A percentile compares a stretch with the other conserved stretches of the same genome.
These are phyloP conservation scores for Helotiales sp. DNA, from an alignment of 2,329 filamentous ascomycete genomes.

Conservation along the genomic window DNA sequence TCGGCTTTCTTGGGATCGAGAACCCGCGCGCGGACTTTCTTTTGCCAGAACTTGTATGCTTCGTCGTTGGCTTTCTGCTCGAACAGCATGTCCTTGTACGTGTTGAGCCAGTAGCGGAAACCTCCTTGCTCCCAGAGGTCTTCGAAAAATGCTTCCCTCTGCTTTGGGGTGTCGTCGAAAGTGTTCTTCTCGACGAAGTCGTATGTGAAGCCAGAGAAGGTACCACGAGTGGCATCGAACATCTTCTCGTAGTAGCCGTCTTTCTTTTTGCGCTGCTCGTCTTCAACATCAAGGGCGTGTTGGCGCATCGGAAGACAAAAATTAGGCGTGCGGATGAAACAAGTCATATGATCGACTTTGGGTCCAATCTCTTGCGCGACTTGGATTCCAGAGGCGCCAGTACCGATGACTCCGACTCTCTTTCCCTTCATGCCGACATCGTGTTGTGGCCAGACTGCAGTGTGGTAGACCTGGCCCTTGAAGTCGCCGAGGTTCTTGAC, in stretches of 20 bases:
- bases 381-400: conserved; percentile 39
- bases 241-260: conserved; percentile 47
- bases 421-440: conserved; percentile 56
- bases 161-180: conserved; percentile 49
- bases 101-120: conserved; percentile 52
- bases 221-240: conserved; percentile 51
- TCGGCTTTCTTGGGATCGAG: conserved; percentile 51
- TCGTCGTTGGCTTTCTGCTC: conserved; percentile 50
- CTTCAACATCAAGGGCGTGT: conserved; percentile 45
- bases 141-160: conserved; percentile 52
- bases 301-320: conserved; percentile 63
- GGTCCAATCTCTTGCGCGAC: conserved; percentile 40
- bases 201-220: conserved; percentile 57
- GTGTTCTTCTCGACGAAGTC: conserved; percentile 52
- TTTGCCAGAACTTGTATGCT: conserved; percentile 55
- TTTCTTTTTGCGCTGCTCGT: conserved; percentile 51
- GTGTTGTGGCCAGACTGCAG: conserved; percentile 36
- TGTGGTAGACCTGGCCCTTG: conserved; percentile 38
- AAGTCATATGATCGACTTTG: conserved; percentile 48
- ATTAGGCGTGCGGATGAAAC: conserved; percentile 65
- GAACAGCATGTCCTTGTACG: conserved; percentile 53
- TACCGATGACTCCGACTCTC: conserved; percentile 60
- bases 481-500: conserved; percentile 37
- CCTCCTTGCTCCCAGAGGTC: conserved; percentile 52
- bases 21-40: conserved; percentile 51